Evolutionary conservation across 163 green algal species (phyloP), one percentile per base, ranked within the genome.

Genomic region (Scenedesmus sp.): DNA sequence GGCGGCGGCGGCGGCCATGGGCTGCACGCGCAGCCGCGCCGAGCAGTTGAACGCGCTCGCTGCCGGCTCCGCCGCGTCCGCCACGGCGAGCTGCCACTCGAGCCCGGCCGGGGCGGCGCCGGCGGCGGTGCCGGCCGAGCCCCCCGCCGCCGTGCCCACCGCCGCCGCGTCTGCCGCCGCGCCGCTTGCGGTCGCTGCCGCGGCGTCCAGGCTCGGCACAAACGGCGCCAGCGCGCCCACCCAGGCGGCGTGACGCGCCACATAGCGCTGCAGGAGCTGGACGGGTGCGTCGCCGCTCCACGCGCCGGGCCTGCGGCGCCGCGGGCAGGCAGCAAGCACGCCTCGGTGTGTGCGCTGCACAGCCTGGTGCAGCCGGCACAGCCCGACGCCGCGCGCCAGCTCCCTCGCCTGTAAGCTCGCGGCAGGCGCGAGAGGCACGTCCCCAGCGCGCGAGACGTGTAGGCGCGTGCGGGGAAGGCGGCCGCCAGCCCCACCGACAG

Each of bases 381-480:
- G n/a, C n/a, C n/a, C n/a, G n/a, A n/a, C n/a, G n/a, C n/a, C n/a
- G n/a, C n/a, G n/a, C n/a, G n/a, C n/a, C n/a, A n/a, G n/a, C n/a
- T n/a, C n/a, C n/a, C n/a, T n/a, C n/a, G n/a, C 71, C 57, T 79
- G 71, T 63, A 79, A 15, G 57, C 20, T 2, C 13, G 54, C 28
- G 71, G 71, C 28, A 79, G 57, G 17, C 71, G 24, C 56, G 48
- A 71, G 17, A 79, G 29, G 15, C 62, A 42, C 11, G 71, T n/a
- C n/a, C n/a, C n/a, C n/a, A n/a, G n/a, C n/a, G n/a, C n/a, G n/a
- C n/a, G n/a, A n/a, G n/a, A n/a, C n/a, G n/a, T n/a, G n/a, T n/a
- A n/a, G n/a, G n/a, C 20, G 17, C 71, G 34, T 18, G 48, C 39
- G 4, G 71, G 71, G 22, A 70, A 54, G 15, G 42, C 13, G 3